Percentiles rank a stretch among this genome's conserved stretches.
These are phyloP conservation scores for Xylariaceae sp. DNA, from an alignment of 2,329 filamentous ascomycete species.

Conservation along the genomic window DNA sequence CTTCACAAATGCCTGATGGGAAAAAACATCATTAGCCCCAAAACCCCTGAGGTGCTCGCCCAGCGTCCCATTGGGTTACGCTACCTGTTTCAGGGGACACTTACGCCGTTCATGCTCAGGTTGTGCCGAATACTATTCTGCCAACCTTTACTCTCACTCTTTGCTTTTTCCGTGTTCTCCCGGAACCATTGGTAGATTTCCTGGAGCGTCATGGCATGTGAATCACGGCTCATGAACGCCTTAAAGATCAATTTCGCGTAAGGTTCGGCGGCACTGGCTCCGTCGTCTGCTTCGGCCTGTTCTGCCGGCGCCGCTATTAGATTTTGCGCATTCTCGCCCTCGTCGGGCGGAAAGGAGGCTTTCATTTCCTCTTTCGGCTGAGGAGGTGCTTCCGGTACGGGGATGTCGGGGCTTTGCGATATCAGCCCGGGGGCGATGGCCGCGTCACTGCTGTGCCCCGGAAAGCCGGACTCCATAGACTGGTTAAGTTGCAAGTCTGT, in stretches of 20 bases:
- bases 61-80: too few species aligned
- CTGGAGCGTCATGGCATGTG: constrained; percentile 70
- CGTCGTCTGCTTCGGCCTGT: constrained; percentile 25
- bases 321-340: constrained; percentile 11
- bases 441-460: not conserved
- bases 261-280: constrained; percentile 50
- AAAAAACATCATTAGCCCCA: not conserved
- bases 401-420: constrained; percentile 1
- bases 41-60: not conserved
- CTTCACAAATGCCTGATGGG: constrained; percentile 39
- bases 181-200: constrained; percentile 91
- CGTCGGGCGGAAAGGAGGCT: constrained; percentile 6
- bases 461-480: not conserved
- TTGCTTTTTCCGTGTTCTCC: constrained; percentile 72
- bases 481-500: constrained; percentile 2
- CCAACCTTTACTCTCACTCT: constrained; percentile 68
- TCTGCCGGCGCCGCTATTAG: constrained; percentile 21
- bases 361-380: not conserved
- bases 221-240: constrained; percentile 64
- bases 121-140: constrained; percentile 96
- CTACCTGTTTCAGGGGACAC: constrained; percentile 29
- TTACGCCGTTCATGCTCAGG: constrained; percentile 89
- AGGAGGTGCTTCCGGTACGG: constrained; percentile 12
- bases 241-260: constrained; percentile 80
- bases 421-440: not conserved